Evolutionary conservation across 768 basidiomycete genomes (phyloP), one percentile per base, ranked within the genome.

Genomic region (Russula compacta): DNA sequence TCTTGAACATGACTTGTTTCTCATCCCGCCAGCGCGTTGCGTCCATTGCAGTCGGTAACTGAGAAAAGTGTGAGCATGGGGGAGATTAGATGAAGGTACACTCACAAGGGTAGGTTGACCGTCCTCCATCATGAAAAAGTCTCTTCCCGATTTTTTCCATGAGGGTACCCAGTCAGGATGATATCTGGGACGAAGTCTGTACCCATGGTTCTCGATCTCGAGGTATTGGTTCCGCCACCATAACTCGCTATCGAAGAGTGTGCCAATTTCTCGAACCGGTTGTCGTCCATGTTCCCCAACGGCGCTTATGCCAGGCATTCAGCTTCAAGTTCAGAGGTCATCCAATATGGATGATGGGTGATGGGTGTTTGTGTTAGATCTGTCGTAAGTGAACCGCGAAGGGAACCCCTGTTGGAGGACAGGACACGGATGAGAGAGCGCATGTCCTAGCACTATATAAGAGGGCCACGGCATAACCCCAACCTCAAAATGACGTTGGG

Each of bases 1-100:
- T 63, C 58, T 64, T 65, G 40, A 66, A 40, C 47, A 54, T 64
- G 15, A 68, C 68, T 11, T 62, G 51, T 32, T 36, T 59, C 7
- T 53, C 58, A 42, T 68, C 68, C 5, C 32, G 33, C 3, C 43
- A 10, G 5, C 64, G 59, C 3, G 43, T 58, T 1, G 67, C 67
- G 21, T 67, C 67, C 21, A 66, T 64, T 2, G 40, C 40, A 1
- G n/a, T 52, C 4, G 58, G 46, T 7, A 36, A 44, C 61, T 62
- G 11, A 9, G 17, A 19, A 19, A 17, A n/a, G 10, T 15, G n/a
- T 54, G 43, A 50, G 38, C 12, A 44, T 17, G 10, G 9, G 7
- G 14, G 32, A 4, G 4, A 44, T 11, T 7, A 17, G 10, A 39
- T 8, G 46, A 8, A 38, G 6, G 35, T n/a, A 33, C 42, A 52